Evolutionary conservation across 2,329 filamentous ascomycete genomes (phyloP), one percentile per base, ranked within the genome.

Genomic region (Alternaria burnsii): DNA sequence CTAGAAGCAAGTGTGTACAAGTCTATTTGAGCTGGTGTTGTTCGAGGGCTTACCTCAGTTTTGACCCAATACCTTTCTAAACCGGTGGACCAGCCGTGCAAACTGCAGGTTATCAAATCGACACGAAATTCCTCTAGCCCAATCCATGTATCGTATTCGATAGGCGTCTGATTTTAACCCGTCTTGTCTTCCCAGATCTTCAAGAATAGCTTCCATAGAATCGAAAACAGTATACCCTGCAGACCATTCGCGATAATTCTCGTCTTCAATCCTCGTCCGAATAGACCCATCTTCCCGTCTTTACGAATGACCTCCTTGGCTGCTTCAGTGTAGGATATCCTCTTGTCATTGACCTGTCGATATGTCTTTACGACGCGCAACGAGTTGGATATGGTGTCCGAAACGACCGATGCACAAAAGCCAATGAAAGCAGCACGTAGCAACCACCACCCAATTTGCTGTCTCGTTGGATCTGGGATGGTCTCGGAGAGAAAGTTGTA

Each of bases 191-290:
- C 69, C 68, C 68, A 72, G 5, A 74, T 70, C 38, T 64, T 70
- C 14, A 74, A 59, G 28, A 74, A 74, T 3, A 72, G 18, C 36
- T 74, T 74, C 72, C 72, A 74, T 30, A 74, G 20, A 14, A 74
- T 72, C 1, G 71, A 73, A n/a, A 74, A 74, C 5, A 74, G 26
- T 4, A 74, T 70, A 0, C 72, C 71, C 28, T 74, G 72, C n/a
- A 74, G 20, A 3, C 72, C 72, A 41, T 74, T 74, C 3, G 72
- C 72, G n/a, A 73, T 58, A 22, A 73, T 73, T 14, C 72, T 65
- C 1, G 72, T 74, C 58, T 73, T 74, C 28, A 74, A 20, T 0
- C 72, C 72, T 16, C 72, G 62, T 0, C 72, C 72, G 50, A 74
- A 73, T 0, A 74, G 40, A 2, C 70, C 72, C 20, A 69, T 14